phyloP scores from a whole-genome alignment of 2,329 filamentous ascomycete genomes.

The Apiospora aurea region DNA sequence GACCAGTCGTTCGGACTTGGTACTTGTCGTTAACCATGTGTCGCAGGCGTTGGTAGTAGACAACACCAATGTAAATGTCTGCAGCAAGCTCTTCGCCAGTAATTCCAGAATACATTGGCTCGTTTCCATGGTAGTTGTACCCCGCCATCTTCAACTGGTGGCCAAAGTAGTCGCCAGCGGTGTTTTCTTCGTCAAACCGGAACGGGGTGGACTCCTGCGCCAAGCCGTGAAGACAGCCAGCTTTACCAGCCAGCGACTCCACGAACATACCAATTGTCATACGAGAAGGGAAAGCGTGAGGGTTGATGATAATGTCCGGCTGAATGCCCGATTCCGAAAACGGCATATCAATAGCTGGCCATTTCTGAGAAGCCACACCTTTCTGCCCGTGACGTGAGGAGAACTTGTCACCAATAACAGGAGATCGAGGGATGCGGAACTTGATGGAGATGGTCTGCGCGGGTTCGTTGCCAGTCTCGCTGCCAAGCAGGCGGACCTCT shows the following conservation, averaged over 20 bases:
- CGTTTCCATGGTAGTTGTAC: conserved; percentile 98
- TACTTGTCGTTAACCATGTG: conserved; percentile 99
- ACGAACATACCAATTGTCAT: conserved; percentile 99
- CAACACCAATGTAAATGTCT: conserved; percentile 95
- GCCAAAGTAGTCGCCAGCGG: conserved; percentile 92
- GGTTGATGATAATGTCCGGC: conserved; percentile 98
- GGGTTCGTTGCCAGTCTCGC: conserved; percentile 82
- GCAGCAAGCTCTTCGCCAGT: conserved; percentile 93
- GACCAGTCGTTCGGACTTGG: conserved; percentile 95
- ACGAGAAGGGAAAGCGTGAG: conserved; percentile 97
- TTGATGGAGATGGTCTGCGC: conserved; percentile 92
- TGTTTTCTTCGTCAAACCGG: conserved; percentile 90
- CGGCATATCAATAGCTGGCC: conserved; percentile 92
- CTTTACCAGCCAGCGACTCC: conserved; percentile 94
- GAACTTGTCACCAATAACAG: conserved; percentile 98
- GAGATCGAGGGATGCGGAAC: conserved; percentile 86
- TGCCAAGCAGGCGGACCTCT: conserved; percentile 89
- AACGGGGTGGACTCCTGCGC: conserved; percentile 96
- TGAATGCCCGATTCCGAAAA: conserved; percentile 97
- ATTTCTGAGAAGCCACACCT: conserved; percentile 95
- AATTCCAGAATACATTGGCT: conserved; percentile 98
- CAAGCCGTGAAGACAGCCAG: conserved; percentile 92
- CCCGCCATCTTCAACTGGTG: conserved; percentile 94
- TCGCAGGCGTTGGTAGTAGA: conserved; percentile 96
- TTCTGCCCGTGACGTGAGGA: conserved; percentile 98